phyloP scores from a whole-genome alignment of 441 rosid species.

The Erodium trifolium region DNA sequence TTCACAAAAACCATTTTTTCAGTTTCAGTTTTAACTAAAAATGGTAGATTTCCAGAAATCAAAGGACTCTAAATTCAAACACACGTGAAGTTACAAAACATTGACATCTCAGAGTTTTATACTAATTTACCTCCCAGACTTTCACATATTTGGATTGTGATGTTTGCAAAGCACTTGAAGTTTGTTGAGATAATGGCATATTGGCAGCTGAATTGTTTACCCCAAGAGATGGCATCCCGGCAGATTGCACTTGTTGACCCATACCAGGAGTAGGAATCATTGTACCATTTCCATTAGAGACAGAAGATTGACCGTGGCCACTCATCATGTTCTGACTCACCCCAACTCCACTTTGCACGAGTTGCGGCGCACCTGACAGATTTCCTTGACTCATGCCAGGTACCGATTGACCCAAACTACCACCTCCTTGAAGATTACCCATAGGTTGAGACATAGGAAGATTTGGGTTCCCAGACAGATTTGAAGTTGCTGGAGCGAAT shows the following conservation, averaged over 20 bases:
- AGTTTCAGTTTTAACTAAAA: neutral
- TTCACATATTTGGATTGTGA: constrained; percentile 80
- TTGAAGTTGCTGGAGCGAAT: constrained; percentile 55
- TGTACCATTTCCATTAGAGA: constrained; percentile 59
- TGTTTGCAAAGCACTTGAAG: constrained; percentile 55
- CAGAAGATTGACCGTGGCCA: constrained; percentile 54
- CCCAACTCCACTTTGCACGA: constrained; percentile 71
- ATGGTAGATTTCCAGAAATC: neutral
- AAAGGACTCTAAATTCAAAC: neutral
- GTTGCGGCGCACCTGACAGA: constrained; percentile 55
- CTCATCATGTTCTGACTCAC: constrained; percentile 65
- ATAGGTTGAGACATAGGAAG: constrained; percentile 68
- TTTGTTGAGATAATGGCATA: constrained; percentile 64
- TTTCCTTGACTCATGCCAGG: constrained; percentile 79
- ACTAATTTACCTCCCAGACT: constrained; percentile 83
- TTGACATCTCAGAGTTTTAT: neutral
- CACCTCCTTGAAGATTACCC: constrained; percentile 41
- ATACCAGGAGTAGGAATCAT: constrained; percentile 96
- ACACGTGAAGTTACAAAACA: neutral
- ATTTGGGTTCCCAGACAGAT: constrained; percentile 53
- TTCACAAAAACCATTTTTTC: neutral
- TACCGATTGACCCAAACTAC: constrained; percentile 40
- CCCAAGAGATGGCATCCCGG: constrained; percentile 64
- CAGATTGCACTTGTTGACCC: constrained; percentile 62
- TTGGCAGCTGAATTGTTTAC: constrained; percentile 52